Conservation (phyloP, 306 rosid genomes). For the Calophaca sinica region DNA sequence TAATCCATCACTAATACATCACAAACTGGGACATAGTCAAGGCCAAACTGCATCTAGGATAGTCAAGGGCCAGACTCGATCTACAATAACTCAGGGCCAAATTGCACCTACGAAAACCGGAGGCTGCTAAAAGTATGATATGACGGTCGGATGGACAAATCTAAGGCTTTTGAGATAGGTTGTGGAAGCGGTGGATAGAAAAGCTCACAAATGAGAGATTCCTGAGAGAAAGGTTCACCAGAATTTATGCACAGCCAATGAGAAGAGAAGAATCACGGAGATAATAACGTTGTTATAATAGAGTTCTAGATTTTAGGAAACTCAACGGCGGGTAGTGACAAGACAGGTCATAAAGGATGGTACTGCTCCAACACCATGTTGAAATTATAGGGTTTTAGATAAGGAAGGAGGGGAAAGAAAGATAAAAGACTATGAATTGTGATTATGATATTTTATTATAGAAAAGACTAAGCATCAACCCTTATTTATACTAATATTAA, state of each 20-base stretch:
- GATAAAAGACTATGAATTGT: not conserved
- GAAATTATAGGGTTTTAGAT: not conserved
- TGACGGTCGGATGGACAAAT: too few relatives aligned
- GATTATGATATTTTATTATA: too few relatives aligned
- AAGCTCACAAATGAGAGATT: not conserved
- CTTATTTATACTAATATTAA: not conserved
- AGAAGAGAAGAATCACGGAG: not conserved
- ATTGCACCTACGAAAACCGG: too few relatives aligned
- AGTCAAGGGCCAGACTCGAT: too few relatives aligned
- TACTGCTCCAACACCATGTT: not conserved
- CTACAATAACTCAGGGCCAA: too few relatives aligned
- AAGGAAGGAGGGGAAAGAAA: not conserved
- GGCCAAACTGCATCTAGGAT: too few relatives aligned
- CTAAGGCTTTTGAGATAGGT: too few relatives aligned
- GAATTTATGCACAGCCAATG: not conserved
- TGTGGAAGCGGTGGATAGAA: not conserved
- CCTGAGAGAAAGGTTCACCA: not conserved
- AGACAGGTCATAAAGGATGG: not conserved
- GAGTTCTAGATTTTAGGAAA: not conserved
- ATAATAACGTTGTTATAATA: not conserved
- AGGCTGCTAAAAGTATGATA: too few relatives aligned
- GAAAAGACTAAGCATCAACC: not conserved
- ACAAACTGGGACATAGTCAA: too few relatives aligned
- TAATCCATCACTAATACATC: too few relatives aligned
- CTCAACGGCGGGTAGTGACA: not conserved